Evolutionary conservation across 768 basidiomycete genomes (phyloP).

Genomic region (Phlebiopsis gigantea): DNA sequence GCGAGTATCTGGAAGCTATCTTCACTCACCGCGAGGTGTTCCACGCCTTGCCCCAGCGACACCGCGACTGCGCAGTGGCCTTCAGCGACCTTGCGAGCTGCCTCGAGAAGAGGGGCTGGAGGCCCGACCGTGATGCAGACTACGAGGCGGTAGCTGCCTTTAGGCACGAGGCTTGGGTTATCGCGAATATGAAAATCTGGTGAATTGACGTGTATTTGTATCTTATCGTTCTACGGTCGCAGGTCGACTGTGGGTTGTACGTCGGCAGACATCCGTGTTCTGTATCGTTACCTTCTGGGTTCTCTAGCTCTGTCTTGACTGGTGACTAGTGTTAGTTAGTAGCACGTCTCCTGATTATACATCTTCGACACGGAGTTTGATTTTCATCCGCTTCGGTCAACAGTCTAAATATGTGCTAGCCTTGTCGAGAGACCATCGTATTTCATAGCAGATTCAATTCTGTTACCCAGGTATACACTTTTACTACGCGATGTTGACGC

Average conservation of each 20-base stretch:
- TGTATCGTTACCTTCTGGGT: no score
- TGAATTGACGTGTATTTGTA: constrained; percentile 4
- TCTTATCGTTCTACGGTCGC: background rate
- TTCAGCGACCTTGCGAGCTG: constrained; percentile 57
- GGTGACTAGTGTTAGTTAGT: no score
- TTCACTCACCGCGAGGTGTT: constrained; percentile 74
- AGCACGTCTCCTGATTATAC: no score
- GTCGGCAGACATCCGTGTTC: no score
- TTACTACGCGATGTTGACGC: background rate
- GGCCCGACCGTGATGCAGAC: constrained; percentile 66
- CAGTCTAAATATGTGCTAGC: no score
- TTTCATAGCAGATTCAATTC: no score
- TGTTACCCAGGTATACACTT: background rate
- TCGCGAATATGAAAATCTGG: constrained; percentile 26
- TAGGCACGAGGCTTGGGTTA: constrained; percentile 62
- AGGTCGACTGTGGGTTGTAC: background rate
- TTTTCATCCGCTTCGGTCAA: no score
- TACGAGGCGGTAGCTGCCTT: constrained; percentile 64
- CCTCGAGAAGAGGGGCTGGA: constrained; percentile 62
- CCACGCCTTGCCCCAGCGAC: constrained; percentile 54
- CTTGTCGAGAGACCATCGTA: no score
- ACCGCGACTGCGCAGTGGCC: constrained; percentile 56
- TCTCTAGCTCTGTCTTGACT: no score
- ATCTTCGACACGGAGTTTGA: no score
- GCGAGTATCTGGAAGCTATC: constrained; percentile 73